A percentile compares a stretch with the other conserved stretches of the same genome.
These are phyloP conservation scores for Amanita muscaria DNA, from an alignment of 768 basidiomycete genomes.

Conservation along the genomic window DNA sequence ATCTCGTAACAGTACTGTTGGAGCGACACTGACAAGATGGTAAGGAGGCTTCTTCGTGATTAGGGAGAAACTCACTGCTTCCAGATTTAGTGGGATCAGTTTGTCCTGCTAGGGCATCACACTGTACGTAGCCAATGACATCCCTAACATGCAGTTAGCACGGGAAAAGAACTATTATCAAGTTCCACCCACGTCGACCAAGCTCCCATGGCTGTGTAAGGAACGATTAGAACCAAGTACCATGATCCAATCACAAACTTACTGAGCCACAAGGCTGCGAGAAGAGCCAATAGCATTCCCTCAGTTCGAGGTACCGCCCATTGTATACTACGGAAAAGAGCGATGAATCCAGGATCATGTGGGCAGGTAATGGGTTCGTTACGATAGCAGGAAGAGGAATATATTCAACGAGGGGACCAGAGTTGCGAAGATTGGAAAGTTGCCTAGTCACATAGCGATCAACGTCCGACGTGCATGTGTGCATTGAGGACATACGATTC, in stretches of 20 bases:
- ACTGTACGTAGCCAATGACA: conserved; percentile 57
- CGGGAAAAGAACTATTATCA: neutral
- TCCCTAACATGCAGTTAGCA: conserved; percentile 35
- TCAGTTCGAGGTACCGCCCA: conserved; percentile 65
- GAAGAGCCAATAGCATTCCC: conserved; percentile 40
- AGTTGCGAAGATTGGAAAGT: conserved; percentile 64
- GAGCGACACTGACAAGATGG: conserved; percentile 36
- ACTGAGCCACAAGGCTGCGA: conserved; percentile 67
- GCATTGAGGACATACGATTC: conserved; percentile 38
- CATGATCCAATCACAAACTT: conserved; percentile 18
- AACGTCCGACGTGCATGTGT: neutral
- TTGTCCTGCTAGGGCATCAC: conserved; percentile 39
- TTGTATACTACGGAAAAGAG: conserved; percentile 40
- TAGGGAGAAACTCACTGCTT: conserved; percentile 28
- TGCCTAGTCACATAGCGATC: conserved; percentile 30
- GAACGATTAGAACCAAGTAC: conserved; percentile 3
- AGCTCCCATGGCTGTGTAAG: conserved; percentile 53
- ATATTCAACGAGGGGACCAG: conserved; percentile 60
- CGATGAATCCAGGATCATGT: conserved; percentile 4
- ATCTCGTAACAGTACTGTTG: conserved; percentile 66
- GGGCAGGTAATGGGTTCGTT: conserved; percentile 12
- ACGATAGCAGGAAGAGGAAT: conserved; percentile 53
- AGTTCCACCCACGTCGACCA: conserved; percentile 53
- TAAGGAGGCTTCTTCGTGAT: conserved; percentile 5
- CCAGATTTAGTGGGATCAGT: conserved; percentile 43